Conservation (phyloP, 2,329 filamentous ascomycete species). For the Cytospora mali region DNA sequence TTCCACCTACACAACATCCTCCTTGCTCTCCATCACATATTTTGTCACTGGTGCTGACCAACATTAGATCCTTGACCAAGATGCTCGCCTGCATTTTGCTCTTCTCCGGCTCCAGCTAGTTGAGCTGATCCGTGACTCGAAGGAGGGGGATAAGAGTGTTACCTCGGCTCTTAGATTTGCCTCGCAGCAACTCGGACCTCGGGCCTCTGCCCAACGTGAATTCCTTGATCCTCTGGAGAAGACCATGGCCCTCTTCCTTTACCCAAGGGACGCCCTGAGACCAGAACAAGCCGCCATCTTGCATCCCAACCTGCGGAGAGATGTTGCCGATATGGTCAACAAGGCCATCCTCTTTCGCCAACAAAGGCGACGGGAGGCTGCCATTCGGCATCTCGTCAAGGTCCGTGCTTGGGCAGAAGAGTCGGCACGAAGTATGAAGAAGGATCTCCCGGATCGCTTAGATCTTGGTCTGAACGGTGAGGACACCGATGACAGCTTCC, state of each 20-base stretch:
- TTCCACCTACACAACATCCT: slow-evolving; percentile 39
- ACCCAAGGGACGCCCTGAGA: slow-evolving; percentile 77
- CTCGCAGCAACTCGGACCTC: slow-evolving; percentile 81
- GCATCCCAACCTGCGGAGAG: slow-evolving; percentile 75
- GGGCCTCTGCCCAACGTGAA: slow-evolving; percentile 76
- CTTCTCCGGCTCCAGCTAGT: slow-evolving; percentile 89
- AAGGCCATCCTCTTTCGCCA: slow-evolving; percentile 79
- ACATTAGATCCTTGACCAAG: slow-evolving; percentile 80
- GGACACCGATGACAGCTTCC: slow-evolving; percentile 35
- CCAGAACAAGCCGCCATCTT: slow-evolving; percentile 76
- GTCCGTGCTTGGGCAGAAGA: slow-evolving; percentile 85
- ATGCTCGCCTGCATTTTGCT: slow-evolving; percentile 84
- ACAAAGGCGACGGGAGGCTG: slow-evolving; percentile 74
- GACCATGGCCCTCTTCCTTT: slow-evolving; percentile 91
- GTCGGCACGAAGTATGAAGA: slow-evolving; percentile 51
- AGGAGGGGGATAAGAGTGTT: slow-evolving; percentile 66
- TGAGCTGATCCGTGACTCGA: slow-evolving; percentile 84
- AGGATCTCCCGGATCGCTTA: slow-evolving; percentile 44
- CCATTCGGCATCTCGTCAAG: slow-evolving; percentile 78
- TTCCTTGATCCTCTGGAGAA: slow-evolving; percentile 87
- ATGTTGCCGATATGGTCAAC: slow-evolving; percentile 88
- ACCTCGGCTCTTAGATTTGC: slow-evolving; percentile 83
- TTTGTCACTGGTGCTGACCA: slow-evolving; percentile 21
- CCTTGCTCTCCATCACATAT: slow-evolving; percentile 38
- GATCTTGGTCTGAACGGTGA: slow-evolving; percentile 45